These are phyloP conservation scores for Talaromyces sp. DNA, from an alignment of 2,329 filamentous ascomycete genomes.

Conservation along the genomic window DNA sequence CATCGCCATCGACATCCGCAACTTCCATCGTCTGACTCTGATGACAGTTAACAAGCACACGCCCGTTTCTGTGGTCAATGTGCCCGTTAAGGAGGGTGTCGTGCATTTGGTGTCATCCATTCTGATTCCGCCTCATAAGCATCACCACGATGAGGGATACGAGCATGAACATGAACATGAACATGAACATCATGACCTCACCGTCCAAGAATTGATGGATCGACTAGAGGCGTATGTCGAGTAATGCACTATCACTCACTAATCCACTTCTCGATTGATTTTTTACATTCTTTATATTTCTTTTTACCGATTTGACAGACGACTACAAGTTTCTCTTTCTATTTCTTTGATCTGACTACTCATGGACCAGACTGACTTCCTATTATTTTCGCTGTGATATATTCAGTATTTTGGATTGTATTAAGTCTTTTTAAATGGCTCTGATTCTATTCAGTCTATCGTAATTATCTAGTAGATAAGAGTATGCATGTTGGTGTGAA, in stretches of 20 bases:
- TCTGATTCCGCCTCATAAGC: constrained; percentile 62
- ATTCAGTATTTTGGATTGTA: not conserved
- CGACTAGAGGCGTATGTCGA: constrained; percentile 19
- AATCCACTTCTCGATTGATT: not conserved
- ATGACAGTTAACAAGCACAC: constrained; percentile 73
- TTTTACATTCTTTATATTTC: not conserved
- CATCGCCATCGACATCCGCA: constrained; percentile 67
- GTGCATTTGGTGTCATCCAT: constrained; percentile 71
- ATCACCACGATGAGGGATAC: not conserved
- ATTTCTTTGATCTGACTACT: not conserved
- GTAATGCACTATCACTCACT: not conserved
- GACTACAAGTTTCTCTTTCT: not conserved
- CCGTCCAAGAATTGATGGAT: constrained; percentile 17
- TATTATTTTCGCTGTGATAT: not conserved
- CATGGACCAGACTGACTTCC: not conserved
- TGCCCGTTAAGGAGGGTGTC: constrained; percentile 72
- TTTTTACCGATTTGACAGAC: not conserved
- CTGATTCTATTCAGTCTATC: not conserved
- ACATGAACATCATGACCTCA: not conserved
- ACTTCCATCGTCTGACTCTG: constrained; percentile 62
- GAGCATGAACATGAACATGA: not conserved
- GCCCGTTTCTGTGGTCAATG: constrained; percentile 65
- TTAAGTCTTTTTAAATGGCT: not conserved
- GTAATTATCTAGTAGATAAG: not conserved
- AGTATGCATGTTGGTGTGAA: not conserved